phyloP scores from a whole-genome alignment of 2,329 filamentous ascomycete species.

The Apiospora phragmitis region DNA sequence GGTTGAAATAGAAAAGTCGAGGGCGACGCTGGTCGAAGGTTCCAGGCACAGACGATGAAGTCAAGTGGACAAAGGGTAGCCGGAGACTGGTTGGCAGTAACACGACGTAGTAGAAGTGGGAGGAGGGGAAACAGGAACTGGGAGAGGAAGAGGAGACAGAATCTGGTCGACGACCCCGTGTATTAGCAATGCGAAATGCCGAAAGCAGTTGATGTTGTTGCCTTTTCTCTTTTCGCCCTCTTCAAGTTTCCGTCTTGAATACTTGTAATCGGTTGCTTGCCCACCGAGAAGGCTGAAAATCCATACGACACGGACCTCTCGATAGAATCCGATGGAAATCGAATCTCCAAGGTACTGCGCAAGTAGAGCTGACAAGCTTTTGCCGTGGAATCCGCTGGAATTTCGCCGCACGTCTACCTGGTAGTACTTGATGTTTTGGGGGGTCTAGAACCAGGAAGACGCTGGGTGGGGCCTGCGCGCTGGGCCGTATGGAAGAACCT shows the following conservation, averaged over 20 bases:
- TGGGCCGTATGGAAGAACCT: constrained; percentile 5
- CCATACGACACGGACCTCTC: constrained; percentile 29
- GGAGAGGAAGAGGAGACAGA: constrained; percentile 1
- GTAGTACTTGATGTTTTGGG: not conserved
- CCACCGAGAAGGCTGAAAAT: constrained; percentile 28
- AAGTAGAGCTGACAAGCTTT: constrained; percentile 10
- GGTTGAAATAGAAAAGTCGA: constrained; percentile 8
- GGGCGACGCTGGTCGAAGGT: constrained; percentile 10
- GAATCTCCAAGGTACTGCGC: constrained; percentile 19
- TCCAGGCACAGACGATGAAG: constrained; percentile 13
- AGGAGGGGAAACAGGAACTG: constrained; percentile 2
- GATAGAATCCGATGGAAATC: constrained; percentile 37
- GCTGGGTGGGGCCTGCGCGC: not conserved
- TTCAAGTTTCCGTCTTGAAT: constrained; percentile 9
- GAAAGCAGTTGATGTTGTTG: constrained; percentile 7
- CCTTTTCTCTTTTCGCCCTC: not conserved
- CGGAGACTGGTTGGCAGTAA: not conserved
- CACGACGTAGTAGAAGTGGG: not conserved
- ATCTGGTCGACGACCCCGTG: not conserved
- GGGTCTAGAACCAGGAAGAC: not conserved
- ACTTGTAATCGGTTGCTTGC: constrained; percentile 7
- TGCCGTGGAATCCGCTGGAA: not conserved
- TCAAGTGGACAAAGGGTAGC: not conserved
- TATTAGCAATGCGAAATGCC: constrained; percentile 2
- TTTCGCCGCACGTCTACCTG: not conserved